Evolutionary conservation across 225 moss, liverwort and hornwort genomes (phyloP).

Genomic region (Pleurozium schreberi): DNA sequence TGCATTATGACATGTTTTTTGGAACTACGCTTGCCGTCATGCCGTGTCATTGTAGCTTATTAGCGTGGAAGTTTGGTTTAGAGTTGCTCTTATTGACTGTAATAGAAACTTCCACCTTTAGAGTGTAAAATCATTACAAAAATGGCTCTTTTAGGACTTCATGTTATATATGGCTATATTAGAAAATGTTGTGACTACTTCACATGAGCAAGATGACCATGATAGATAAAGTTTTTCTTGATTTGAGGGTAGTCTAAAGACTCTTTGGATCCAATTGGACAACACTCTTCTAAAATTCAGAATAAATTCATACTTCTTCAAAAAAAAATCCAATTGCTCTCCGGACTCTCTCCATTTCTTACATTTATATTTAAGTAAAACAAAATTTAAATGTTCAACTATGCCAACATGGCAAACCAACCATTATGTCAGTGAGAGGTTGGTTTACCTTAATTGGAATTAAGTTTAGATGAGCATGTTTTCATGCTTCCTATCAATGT

Average conservation of each 20-base stretch:
- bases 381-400: too few species aligned
- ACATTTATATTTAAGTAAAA: too few species aligned
- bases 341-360: too few species aligned
- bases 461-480: not conserved
- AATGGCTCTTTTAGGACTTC: too few species aligned
- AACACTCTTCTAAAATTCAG: not conserved
- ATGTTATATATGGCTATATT: too few species aligned
- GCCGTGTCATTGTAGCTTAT: not conserved
- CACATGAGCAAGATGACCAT: not conserved
- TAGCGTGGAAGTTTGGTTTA: too few species aligned
- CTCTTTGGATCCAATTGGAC: not conserved
- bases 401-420: not conserved
- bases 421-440: too few species aligned
- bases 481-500: not conserved
- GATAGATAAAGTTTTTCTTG: not conserved
- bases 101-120: not conserved
- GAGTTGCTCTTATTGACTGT: accelerated
- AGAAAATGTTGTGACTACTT: accelerated
- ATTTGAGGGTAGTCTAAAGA: not conserved
- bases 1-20: not conserved
- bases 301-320: not conserved
- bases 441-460: not conserved
- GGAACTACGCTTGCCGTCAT: accelerated
- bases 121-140: too few species aligned
- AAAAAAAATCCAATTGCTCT: too few species aligned